Percentiles rank a stretch among this genome's conserved stretches.
Evolutionary conservation across 176 grass and related monocot genomes (phyloP).

Genomic region (Leersia perrieri): DNA sequence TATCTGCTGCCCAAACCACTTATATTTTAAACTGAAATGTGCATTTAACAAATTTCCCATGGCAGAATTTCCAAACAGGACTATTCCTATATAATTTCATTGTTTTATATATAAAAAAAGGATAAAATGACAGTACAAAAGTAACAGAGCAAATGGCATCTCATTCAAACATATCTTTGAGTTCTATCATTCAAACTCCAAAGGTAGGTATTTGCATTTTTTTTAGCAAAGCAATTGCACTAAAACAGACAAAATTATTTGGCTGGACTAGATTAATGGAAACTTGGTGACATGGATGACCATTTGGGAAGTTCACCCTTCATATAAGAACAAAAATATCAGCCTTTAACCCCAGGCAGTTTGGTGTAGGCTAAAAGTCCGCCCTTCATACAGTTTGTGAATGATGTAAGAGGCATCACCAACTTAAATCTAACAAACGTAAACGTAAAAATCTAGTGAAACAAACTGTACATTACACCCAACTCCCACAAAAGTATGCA

Average conservation of each 20-base stretch:
- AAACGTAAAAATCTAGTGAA: conserved; percentile 17
- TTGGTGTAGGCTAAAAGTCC: background rate
- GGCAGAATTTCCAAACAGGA: background rate
- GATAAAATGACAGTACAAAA: conserved; percentile 1
- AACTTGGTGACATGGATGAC: background rate
- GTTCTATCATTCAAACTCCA: conserved; percentile 3
- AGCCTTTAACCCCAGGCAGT: background rate
- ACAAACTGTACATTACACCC: conserved; percentile 13
- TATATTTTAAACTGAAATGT: conserved; percentile 8
- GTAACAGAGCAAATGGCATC: background rate
- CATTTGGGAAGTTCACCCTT: conserved; percentile 3
- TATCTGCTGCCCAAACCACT: background rate
- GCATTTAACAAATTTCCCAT: conserved; percentile 12
- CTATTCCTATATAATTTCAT: conserved; percentile 1
- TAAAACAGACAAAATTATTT: conserved; percentile 12
- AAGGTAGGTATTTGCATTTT: conserved; percentile 1
- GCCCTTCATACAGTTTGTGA: background rate
- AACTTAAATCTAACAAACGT: conserved; percentile 2
- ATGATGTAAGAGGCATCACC: background rate
- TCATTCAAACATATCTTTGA: conserved; percentile 8
- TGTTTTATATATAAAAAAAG: conserved; percentile 6
- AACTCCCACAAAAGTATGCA: conserved; percentile 9
- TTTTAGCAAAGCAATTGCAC: background rate
- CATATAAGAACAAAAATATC: background rate
- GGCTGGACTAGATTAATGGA: background rate